Conservation (phyloP, 23 red algal species). For the Pyropia yezoensis region DNA sequence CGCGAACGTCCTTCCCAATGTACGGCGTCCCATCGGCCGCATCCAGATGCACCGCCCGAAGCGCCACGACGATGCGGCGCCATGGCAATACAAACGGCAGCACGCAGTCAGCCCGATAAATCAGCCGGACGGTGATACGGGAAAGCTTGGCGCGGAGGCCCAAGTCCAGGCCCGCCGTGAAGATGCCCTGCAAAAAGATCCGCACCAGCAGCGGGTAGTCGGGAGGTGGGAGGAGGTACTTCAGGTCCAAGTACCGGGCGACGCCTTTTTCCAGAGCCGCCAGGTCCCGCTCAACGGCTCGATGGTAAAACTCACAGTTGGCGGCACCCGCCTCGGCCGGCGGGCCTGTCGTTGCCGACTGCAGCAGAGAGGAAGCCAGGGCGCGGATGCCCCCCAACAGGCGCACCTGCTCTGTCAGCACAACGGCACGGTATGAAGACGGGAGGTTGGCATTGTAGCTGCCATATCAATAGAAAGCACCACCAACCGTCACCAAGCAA, state of each 20-base stretch:
- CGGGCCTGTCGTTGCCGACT: background rate
- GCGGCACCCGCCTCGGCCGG: background rate
- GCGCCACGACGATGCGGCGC: slow-evolving; percentile 38
- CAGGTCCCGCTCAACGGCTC: slow-evolving; percentile 45
- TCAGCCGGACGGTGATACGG: slow-evolving; percentile 25
- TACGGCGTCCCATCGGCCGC: slow-evolving; percentile 51
- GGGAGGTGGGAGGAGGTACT: slow-evolving; percentile 26
- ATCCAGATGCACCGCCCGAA: slow-evolving; percentile 54
- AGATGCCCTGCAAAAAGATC: slow-evolving; percentile 32
- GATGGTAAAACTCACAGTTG: slow-evolving; percentile 35
- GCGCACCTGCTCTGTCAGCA: slow-evolving; percentile 23
- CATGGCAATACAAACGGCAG: slow-evolving; percentile 42
- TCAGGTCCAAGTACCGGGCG: slow-evolving; percentile 53
- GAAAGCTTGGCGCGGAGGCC: slow-evolving; percentile 65
- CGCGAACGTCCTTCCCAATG: slow-evolving; percentile 75
- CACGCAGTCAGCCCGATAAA: slow-evolving; percentile 24
- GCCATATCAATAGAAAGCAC: slow-evolving; percentile 21
- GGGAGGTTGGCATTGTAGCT: slow-evolving; percentile 48
- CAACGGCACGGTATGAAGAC: slow-evolving; percentile 20
- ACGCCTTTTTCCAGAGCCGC: slow-evolving; percentile 70
- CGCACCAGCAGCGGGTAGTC: slow-evolving; percentile 27
- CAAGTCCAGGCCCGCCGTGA: slow-evolving; percentile 48
- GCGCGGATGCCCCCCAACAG: slow-evolving; percentile 29
- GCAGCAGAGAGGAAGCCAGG: slow-evolving; percentile 6
- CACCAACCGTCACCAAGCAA: slow-evolving; percentile 16